These are phyloP conservation scores for Paecilomyces sp. DNA, from an alignment of 2,329 filamentous ascomycete species.

Conservation along the genomic window DNA sequence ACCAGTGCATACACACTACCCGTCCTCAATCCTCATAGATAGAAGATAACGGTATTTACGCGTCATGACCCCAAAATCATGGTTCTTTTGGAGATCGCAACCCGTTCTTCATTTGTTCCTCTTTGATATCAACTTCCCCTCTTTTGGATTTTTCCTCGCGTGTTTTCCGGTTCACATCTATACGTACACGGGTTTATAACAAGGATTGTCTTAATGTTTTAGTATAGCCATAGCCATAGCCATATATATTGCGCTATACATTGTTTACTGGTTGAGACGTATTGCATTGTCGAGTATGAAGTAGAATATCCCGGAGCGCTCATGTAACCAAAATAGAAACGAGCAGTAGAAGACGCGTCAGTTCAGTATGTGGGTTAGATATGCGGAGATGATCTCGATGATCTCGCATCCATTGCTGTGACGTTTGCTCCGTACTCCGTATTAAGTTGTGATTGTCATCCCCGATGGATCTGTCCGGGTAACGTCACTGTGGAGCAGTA, in stretches of 20 bases:
- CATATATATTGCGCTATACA: background rate
- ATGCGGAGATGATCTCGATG: too few relatives aligned
- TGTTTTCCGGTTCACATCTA: background rate
- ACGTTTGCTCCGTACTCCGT: too few relatives aligned
- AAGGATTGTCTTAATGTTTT: background rate
- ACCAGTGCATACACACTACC: background rate
- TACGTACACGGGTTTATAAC: background rate
- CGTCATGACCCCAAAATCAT: background rate
- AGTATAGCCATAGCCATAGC: background rate
- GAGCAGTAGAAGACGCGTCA: too few relatives aligned
- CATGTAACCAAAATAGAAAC: too few relatives aligned
- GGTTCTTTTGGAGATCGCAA: conserved; percentile 1
- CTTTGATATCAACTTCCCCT: background rate
- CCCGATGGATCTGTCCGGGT: too few relatives aligned
- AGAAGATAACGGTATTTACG: background rate
- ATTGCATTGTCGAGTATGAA: background rate
- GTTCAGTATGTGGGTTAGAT: too few relatives aligned
- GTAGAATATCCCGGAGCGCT: too few relatives aligned
- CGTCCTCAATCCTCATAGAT: background rate
- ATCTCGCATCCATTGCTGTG: too few relatives aligned
- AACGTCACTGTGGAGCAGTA: too few relatives aligned
- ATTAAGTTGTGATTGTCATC: too few relatives aligned
- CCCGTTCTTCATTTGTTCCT: background rate
- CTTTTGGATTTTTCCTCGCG: background rate
- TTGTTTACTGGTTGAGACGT: too few relatives aligned